These are phyloP conservation scores for Hyaloscypha variabilis DNA, from an alignment of 495 filamentous ascomycete genomes.

Conservation along the genomic window DNA sequence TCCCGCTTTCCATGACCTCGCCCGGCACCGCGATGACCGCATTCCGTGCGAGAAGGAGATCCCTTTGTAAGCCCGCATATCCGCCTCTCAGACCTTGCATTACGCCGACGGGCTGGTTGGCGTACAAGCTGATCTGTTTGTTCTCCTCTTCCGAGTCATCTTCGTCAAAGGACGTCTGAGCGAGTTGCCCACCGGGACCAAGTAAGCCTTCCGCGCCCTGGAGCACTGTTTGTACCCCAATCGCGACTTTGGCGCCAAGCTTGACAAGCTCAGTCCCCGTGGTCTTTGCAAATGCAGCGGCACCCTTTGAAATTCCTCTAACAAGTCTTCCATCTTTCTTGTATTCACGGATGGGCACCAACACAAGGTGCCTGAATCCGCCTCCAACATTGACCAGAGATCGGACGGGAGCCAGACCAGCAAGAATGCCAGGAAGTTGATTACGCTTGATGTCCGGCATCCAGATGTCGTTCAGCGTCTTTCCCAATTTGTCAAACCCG, in stretches of 20 bases:
- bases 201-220: conserved; percentile 86
- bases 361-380: conserved; percentile 82
- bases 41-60: conserved; percentile 81
- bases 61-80: conserved; percentile 78
- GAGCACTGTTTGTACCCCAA: conserved; percentile 89
- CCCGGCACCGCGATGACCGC: conserved; percentile 94
- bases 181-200: conserved; percentile 19
- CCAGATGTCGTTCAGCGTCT: conserved; percentile 94
- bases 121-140: conserved; percentile 84
- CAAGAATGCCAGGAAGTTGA: conserved; percentile 86
- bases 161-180: conserved; percentile 28
- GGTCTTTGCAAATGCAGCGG: conserved; percentile 84
- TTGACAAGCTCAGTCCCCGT: conserved; percentile 90
- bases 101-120: conserved; percentile 88
- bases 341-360: conserved; percentile 90
- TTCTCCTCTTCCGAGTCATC: conserved; percentile 71
- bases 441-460: conserved; percentile 90
- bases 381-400: conserved; percentile 88
- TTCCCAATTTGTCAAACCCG: conserved; percentile 85
- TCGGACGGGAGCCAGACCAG: conserved; percentile 87
- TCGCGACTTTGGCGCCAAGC: conserved; percentile 90
- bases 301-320: conserved; percentile 88
- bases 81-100: conserved; percentile 83
- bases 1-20: conserved; percentile 85
- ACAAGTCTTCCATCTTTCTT: conserved; percentile 91